These are phyloP conservation scores for Penicillium paradoxum DNA, from an alignment of 495 filamentous ascomycete genomes.

Conservation along the genomic window DNA sequence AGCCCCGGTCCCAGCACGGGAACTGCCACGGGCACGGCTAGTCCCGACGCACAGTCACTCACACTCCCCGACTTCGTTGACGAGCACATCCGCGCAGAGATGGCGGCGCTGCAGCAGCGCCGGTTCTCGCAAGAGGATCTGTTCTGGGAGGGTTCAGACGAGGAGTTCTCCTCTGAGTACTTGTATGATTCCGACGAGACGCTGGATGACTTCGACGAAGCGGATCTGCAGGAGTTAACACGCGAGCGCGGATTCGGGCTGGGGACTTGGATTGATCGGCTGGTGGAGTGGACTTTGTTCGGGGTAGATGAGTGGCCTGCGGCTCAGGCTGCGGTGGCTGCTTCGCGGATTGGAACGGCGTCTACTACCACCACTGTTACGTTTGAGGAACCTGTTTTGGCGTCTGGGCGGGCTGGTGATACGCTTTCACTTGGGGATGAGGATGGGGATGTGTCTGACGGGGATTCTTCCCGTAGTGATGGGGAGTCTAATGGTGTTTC, in stretches of 20 bases:
- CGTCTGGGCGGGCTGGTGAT: conserved; percentile 5
- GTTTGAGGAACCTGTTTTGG: conserved; percentile 18
- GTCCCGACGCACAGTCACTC: conserved; percentile 12
- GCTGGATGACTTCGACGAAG: conserved; percentile 40
- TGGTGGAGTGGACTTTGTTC: conserved; percentile 75
- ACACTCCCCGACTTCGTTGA: conserved; percentile 40
- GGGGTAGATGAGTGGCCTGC: conserved; percentile 57
- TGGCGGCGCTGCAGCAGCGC: conserved; percentile 31
- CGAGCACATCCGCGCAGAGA: conserved; percentile 41
- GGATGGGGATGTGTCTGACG: conserved; percentile 4
- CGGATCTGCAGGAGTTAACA: conserved; percentile 40
- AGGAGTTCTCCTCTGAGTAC: conserved; percentile 17
- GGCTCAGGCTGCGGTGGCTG: background rate
- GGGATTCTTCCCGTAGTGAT: conserved; percentile 3
- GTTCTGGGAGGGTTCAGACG: conserved; percentile 6
- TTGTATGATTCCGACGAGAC: conserved; percentile 15
- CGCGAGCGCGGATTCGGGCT: conserved; percentile 60
- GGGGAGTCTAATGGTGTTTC: conserved; percentile 19
- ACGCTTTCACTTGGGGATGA: conserved; percentile 5
- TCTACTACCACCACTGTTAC: conserved; percentile 44
- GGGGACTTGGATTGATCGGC: conserved; percentile 68
- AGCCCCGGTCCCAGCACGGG: conserved; percentile 5
- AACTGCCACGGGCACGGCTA: conserved; percentile 2
- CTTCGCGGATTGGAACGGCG: conserved; percentile 41
- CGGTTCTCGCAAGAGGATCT: conserved; percentile 11